Conservation (phyloP, 192 early-diverging fungal species). For the Entomortierella parvispora region DNA sequence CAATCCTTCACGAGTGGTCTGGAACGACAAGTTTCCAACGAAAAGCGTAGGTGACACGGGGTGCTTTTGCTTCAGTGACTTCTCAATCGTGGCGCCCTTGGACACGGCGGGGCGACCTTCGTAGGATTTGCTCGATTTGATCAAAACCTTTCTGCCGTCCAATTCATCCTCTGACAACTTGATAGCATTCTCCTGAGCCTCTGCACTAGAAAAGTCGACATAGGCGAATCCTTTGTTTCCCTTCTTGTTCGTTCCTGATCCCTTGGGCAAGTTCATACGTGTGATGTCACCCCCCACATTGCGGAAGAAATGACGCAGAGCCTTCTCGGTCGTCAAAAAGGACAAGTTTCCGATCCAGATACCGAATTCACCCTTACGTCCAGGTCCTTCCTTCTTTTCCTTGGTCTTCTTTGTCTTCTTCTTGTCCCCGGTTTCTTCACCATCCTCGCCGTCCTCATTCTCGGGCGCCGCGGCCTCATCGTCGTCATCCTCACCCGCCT, state of each 20-base stretch:
- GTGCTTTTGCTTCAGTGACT: conserved; percentile 60
- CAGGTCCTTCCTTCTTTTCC: conserved; percentile 54
- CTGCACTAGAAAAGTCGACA: conserved; percentile 70
- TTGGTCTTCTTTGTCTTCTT: conserved; percentile 50
- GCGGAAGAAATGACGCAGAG: conserved; percentile 66
- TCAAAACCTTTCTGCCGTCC: conserved; percentile 69
- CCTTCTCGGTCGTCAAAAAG: conserved; percentile 64
- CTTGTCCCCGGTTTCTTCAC: conserved; percentile 13
- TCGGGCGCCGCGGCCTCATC: conserved; percentile 33
- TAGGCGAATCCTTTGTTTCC: conserved; percentile 74
- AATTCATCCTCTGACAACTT: conserved; percentile 69
- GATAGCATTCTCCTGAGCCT: conserved; percentile 65
- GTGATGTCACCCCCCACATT: conserved; percentile 56
- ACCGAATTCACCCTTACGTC: conserved; percentile 61
- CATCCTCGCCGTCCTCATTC: conserved; percentile 23
- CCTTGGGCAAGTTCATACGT: conserved; percentile 59
- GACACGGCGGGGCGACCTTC: conserved; percentile 60
- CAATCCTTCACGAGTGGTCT: conserved; percentile 60
- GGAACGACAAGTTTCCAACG: conserved; percentile 73
- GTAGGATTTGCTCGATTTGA: conserved; percentile 74
- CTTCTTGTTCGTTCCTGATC: conserved; percentile 53
- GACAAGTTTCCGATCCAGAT: conserved; percentile 82
- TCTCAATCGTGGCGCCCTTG: conserved; percentile 47
- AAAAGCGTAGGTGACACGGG: conserved; percentile 73
- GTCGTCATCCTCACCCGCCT: conserved; percentile 39